These are phyloP conservation scores for Ilex aquifolium DNA, from an alignment of 257 asterid species.

Conservation along the genomic window DNA sequence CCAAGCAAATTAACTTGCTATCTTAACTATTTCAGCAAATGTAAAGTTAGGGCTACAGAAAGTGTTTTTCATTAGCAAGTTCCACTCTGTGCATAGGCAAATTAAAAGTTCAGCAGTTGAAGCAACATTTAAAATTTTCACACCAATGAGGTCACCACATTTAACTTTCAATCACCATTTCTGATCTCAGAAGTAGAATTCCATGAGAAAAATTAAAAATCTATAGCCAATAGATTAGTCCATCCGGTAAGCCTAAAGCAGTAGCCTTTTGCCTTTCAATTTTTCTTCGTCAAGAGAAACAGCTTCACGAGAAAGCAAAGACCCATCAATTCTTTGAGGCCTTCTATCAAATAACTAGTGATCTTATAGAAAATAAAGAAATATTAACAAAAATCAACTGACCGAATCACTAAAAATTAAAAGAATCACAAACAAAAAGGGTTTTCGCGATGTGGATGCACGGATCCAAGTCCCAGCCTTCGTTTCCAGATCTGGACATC, in stretches of 20 bases:
- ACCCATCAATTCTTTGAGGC: background rate
- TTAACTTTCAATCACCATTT: no score
- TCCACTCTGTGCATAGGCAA: background rate
- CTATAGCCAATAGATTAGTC: background rate
- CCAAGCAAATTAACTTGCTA: no score
- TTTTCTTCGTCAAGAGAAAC: no score
- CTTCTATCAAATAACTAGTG: background rate
- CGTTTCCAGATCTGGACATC: constrained; percentile 35
- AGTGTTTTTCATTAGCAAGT: background rate
- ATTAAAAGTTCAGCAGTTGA: no score
- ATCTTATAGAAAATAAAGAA: background rate
- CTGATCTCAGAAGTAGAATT: no score
- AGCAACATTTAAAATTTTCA: no score
- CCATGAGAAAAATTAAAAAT: background rate
- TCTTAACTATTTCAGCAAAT: no score
- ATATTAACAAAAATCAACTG: background rate
- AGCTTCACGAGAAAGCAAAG: no score
- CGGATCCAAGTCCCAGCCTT: constrained; percentile 17
- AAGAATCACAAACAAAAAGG: background rate
- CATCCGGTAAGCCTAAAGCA: no score
- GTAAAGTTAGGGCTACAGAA: background rate
- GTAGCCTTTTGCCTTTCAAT: no score
- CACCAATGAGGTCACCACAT: no score
- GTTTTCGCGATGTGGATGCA: constrained; percentile 11
- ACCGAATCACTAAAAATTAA: background rate